Conservation (phyloP, 108 stramenopile genomes). For the Nannochloropsis gaditana region DNA sequence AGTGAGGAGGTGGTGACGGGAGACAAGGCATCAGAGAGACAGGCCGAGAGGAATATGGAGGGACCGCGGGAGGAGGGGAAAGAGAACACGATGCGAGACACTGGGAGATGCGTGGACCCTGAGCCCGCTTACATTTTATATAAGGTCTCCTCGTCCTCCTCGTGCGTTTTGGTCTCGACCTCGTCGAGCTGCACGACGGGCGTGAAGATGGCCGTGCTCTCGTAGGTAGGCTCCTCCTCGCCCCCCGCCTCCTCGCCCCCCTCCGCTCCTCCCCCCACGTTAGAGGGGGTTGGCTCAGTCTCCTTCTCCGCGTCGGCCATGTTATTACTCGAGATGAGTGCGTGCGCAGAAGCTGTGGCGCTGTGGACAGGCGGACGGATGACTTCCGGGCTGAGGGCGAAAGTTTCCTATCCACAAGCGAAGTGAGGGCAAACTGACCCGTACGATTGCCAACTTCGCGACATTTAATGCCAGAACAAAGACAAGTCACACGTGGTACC, state of each 20-base stretch:
- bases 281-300: slow-evolving; percentile 18
- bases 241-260: slow-evolving; percentile 38
- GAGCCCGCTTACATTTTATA: slow-evolving; percentile 53
- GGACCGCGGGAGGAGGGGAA: neutral
- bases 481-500: too few relatives aligned
- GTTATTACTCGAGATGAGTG: neutral
- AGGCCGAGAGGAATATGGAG: too few relatives aligned
- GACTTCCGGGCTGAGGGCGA: too few relatives aligned
- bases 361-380: too few relatives aligned
- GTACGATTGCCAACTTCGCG: too few relatives aligned
- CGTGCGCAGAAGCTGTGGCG: too few relatives aligned
- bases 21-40: neutral
- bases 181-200: slow-evolving; percentile 86
- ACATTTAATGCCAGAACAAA: too few relatives aligned
- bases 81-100: neutral
- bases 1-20: neutral
- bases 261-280: slow-evolving; percentile 31
- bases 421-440: too few relatives aligned
- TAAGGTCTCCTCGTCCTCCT: slow-evolving; percentile 89
- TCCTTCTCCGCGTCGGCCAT: neutral
- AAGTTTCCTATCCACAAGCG: too few relatives aligned
- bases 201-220: slow-evolving; percentile 56
- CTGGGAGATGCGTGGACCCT: neutral
- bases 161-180: slow-evolving; percentile 91
- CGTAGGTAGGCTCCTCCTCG: slow-evolving; percentile 48